Percentiles rank a stretch among this genome's conserved stretches.
phyloP scores from a whole-genome alignment of 805 yeast species.

The Nakazawaea wyomingensis region DNA sequence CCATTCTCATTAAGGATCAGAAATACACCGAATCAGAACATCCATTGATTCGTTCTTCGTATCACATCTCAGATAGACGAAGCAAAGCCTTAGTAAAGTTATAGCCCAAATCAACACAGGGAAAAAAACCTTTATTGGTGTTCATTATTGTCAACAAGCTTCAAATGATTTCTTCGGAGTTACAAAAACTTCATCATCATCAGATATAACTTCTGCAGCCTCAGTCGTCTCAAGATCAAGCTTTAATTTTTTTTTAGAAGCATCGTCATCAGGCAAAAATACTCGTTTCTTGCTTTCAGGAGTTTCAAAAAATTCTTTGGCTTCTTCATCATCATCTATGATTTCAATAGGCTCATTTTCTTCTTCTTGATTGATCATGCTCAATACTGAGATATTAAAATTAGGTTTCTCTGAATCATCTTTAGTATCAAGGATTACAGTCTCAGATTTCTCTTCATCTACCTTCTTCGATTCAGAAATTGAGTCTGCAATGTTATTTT shows the following conservation, averaged over 20 bases:
- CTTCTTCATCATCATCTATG: background rate
- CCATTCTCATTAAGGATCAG: too few species aligned
- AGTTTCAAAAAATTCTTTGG: background rate
- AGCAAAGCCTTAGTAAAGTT: too few species aligned
- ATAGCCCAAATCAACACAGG: too few species aligned
- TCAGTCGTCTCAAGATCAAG: background rate
- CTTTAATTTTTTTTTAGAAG: constrained; percentile 3
- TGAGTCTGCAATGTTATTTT: background rate
- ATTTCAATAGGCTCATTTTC: background rate
- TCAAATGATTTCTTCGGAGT: background rate
- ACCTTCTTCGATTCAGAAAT: background rate
- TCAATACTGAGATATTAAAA: background rate
- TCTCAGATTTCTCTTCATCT: background rate
- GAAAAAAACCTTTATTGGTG: too few species aligned
- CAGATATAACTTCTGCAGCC: background rate
- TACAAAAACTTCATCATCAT: background rate
- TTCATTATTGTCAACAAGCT: too few species aligned
- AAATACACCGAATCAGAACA: too few species aligned
- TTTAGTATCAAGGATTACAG: background rate
- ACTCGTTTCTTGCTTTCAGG: background rate
- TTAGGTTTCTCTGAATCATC: background rate
- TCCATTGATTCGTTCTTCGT: too few species aligned
- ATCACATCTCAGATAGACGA: too few species aligned
- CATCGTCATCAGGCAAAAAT: background rate
- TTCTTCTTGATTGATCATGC: background rate